A percentile compares a stretch with the other conserved stretches of the same genome.
Conservation (phyloP, 768 basidiomycete genomes). For the Mycena amicta region DNA sequence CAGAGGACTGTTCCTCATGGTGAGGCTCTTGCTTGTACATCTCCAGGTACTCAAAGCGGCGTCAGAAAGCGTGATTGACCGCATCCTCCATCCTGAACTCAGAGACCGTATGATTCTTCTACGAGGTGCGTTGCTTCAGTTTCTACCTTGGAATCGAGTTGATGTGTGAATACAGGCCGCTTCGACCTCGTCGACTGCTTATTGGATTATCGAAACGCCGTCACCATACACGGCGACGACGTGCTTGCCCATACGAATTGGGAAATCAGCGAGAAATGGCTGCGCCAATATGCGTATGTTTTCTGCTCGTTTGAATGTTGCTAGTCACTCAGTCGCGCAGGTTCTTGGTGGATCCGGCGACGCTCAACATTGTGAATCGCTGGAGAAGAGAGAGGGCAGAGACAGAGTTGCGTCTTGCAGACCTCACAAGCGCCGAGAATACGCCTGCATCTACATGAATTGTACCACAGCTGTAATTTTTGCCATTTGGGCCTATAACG, state of each 20-base stretch:
- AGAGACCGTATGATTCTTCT: constrained; percentile 90
- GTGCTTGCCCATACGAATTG: constrained; percentile 88
- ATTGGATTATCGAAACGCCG: constrained; percentile 65
- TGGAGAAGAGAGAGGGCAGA: constrained; percentile 89
- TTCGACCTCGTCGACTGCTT: constrained; percentile 82
- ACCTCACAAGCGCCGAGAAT: constrained; percentile 45
- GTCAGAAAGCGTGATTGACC: constrained; percentile 87
- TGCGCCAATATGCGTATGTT: constrained; percentile 77
- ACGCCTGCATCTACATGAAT: constrained; percentile 29
- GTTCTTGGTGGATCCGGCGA: constrained; percentile 75
- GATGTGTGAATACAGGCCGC: constrained; percentile 53
- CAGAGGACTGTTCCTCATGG: constrained; percentile 90
- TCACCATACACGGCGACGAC: constrained; percentile 88
- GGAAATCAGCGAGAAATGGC: constrained; percentile 86
- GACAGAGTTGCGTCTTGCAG: constrained; percentile 60
- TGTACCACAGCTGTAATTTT: not conserved
- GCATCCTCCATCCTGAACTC: constrained; percentile 85
- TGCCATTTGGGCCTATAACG: not conserved
- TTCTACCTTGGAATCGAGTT: constrained; percentile 6
- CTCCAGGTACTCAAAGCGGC: not conserved
- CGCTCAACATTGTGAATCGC: constrained; percentile 74
- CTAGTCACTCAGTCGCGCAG: constrained; percentile 39
- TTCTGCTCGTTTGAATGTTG: not conserved
- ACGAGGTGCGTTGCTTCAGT: constrained; percentile 55
- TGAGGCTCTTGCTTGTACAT: constrained; percentile 35